Conservation (phyloP, 2,329 filamentous ascomycete genomes). For the Fusarium temperatum region DNA sequence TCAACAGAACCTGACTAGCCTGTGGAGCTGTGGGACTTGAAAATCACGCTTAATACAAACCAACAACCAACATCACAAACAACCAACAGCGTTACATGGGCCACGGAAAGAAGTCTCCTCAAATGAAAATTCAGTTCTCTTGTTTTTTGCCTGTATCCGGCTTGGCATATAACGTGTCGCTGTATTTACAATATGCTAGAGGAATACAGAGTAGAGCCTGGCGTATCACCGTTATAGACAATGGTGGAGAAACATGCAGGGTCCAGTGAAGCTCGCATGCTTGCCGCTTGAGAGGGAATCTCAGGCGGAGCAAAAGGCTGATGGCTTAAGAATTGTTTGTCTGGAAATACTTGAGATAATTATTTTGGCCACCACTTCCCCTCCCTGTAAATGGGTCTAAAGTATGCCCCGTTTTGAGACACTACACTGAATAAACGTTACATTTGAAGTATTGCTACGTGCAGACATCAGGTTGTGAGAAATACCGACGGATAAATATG, state of each 20-base stretch:
- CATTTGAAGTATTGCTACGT: rapidly evolving
- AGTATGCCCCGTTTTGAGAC: background rate
- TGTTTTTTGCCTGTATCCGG: background rate
- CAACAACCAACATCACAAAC: background rate
- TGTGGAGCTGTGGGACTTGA: background rate
- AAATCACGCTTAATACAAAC: background rate
- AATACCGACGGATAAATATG: background rate
- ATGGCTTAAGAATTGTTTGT: background rate
- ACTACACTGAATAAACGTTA: rapidly evolving
- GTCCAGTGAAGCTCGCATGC: background rate
- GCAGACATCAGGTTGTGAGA: rapidly evolving
- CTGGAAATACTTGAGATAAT: too few relatives aligned
- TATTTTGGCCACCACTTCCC: background rate
- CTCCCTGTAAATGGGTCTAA: rapidly evolving
- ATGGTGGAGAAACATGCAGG: background rate
- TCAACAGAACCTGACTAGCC: background rate
- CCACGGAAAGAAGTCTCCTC: background rate
- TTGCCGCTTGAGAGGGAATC: too few relatives aligned
- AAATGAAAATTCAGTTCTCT: background rate
- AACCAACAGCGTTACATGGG: background rate
- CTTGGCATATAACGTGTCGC: background rate
- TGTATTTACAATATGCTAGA: background rate
- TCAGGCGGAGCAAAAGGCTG: background rate
- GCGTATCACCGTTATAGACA: background rate
- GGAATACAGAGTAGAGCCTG: background rate